Evolutionary conservation across 192 early-diverging fungal genomes (phyloP).

Genomic region (Chytriomyces sp.): DNA sequence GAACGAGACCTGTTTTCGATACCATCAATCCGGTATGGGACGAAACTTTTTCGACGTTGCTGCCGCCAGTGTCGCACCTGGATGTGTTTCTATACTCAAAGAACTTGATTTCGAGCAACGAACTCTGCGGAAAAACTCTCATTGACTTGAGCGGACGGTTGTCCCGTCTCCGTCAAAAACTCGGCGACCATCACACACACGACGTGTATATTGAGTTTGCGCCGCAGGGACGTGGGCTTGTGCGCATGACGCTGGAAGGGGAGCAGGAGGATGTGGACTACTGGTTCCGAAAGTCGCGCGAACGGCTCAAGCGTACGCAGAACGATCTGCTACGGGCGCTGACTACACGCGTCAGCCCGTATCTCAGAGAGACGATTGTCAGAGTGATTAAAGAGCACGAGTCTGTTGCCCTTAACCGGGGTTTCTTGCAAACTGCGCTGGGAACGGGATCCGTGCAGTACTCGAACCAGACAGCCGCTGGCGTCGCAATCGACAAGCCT

Average conservation of each 20-base stretch:
- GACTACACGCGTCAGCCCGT: conserved; percentile 49
- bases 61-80: conserved; percentile 57
- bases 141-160: conserved; percentile 51
- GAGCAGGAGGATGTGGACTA: conserved; percentile 65
- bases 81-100: conserved; percentile 54
- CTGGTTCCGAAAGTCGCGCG: conserved; percentile 59
- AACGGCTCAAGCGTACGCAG: conserved; percentile 53
- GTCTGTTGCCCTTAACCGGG: conserved; percentile 50
- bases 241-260: conserved; percentile 62
- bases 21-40: conserved; percentile 62
- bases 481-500: conserved; percentile 44
- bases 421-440: conserved; percentile 50
- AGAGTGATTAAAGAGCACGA: conserved; percentile 59
- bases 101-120: conserved; percentile 56
- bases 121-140: conserved; percentile 55
- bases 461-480: conserved; percentile 49
- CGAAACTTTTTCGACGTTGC: conserved; percentile 55
- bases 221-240: conserved; percentile 59
- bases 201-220: conserved; percentile 63
- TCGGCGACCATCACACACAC: conserved; percentile 61
- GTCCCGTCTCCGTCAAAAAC: conserved; percentile 47
- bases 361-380: conserved; percentile 45
- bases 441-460: conserved; percentile 16
- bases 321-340: conserved; percentile 57
- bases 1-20: conserved; percentile 53